Base-by-base conservation (phyloP, 495 filamentous ascomycete species). In the Cercophora newfieldiana region DNA sequence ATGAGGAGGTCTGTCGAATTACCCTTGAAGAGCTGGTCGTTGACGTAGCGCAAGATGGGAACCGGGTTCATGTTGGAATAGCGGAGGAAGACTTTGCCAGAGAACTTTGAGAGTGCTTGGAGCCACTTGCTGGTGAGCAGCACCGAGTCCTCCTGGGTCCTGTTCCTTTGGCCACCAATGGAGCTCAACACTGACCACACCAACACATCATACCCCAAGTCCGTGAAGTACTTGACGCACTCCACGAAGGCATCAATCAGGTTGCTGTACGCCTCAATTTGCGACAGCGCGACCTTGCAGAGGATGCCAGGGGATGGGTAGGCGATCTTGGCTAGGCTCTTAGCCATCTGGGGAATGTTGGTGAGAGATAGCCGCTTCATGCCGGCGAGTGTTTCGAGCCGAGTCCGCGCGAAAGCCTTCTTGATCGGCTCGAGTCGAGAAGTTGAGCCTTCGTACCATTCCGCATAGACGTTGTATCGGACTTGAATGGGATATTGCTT, bases 221-320 rank as follows among this genome's bases (percentile, higher is more conserved):
- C 87, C 1, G 94, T 96, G 71, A 97, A 97, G 70, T 97, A 97
- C 68, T 91, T 89, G 30, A 90, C 92, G 71, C 92, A 97, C 73
- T 97, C 92, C 29, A 97, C 92, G 58, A 99, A 90, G 8, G 90
- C 90, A 64, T 97, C 92, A 64, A 94, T 94, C 33, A 98, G 84
- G 72, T 97, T 97, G 71, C 90, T 90, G 75, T 98, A 97, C 0
- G 88, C 85, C 76, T 97, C 93, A 53, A 97, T 93, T 71, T 97
- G 93, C 31, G 83, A 85, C 61, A 98, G 85, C 12, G 93, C 91
- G 49, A 94, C 88, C 69, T 87, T 88, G 79, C 97, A 96, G 26
- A 99, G 92, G 51, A 95, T 83, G n/a, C 93, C 93, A 3, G 96
- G 96, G 16, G 89, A 93, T 7, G 91, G 87, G 66, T 90, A 90